Evolutionary conservation across 2,329 filamentous ascomycete genomes (phyloP).

Genomic region (Fusarium lateritium): DNA sequence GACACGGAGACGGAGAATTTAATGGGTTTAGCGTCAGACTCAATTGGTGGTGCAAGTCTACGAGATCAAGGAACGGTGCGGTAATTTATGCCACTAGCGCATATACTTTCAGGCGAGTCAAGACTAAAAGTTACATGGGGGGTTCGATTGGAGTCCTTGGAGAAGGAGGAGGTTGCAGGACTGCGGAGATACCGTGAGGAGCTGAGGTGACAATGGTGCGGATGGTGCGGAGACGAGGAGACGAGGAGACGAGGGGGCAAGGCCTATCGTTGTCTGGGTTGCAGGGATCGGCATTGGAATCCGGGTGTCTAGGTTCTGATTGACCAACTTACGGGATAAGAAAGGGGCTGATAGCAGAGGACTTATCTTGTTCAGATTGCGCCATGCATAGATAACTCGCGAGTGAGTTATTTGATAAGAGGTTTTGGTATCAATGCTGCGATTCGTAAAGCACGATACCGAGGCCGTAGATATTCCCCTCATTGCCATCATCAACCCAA

Average conservation of each 20-base stretch:
- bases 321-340: not conserved
- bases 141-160: constrained; percentile 33
- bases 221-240: constrained; percentile 17
- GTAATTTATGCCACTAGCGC: no score
- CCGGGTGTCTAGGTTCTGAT: constrained; percentile 4
- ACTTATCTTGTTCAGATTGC: no score
- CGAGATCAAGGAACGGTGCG: not conserved
- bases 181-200: constrained; percentile 43
- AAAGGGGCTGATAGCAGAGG: constrained; percentile 7
- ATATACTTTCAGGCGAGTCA: no score
- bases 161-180: constrained; percentile 22
- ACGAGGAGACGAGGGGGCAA: constrained; percentile 12
- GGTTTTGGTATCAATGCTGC: no score
- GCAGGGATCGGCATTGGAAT: constrained; percentile 21
- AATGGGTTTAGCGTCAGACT: not conserved
- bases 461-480: not conserved
- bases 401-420: no score
- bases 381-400: no score
- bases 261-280: not conserved
- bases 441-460: not conserved
- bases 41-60: not conserved
- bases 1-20: not conserved
- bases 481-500: not conserved
- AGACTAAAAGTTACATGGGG: constrained; percentile 4
- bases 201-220: not conserved